Conservation (phyloP, 1,284 basidiomycete species). For the Pholiota adiposa region DNA sequence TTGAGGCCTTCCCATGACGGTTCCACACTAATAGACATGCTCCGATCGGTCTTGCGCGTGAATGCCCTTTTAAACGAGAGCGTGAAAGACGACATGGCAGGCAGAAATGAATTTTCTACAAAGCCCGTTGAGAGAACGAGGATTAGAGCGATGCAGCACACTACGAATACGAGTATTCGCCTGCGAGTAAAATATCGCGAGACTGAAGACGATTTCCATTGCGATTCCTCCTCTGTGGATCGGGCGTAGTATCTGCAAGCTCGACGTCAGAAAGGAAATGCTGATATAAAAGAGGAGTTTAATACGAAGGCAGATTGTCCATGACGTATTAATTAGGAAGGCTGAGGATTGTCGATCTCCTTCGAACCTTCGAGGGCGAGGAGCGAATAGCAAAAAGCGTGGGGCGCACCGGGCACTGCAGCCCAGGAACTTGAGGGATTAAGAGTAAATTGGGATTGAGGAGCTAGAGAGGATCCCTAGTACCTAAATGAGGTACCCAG, state of each 20-base stretch:
- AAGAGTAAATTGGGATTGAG: conserved; percentile 7
- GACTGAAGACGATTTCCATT: background rate
- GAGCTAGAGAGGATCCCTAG: background rate
- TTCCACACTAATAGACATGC: background rate
- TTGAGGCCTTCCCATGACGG: conserved; percentile 30
- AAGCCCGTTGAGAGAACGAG: background rate
- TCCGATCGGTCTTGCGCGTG: background rate
- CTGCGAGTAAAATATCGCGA: background rate
- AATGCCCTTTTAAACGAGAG: background rate
- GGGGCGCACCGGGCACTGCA: background rate
- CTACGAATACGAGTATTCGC: background rate
- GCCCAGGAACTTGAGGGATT: conserved; percentile 5
- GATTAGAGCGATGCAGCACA: background rate
- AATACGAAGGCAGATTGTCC: conserved; percentile 7
- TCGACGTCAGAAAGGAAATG: background rate
- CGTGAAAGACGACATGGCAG: background rate
- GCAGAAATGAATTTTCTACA: background rate
- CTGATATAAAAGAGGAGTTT: background rate
- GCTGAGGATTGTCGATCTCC: conserved; percentile 7
- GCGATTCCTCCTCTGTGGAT: background rate
- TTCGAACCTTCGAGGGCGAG: background rate
- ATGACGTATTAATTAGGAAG: background rate
- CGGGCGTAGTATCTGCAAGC: conserved; percentile 4
- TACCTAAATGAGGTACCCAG: background rate
- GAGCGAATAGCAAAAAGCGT: conserved; percentile 11